Base-by-base conservation (phyloP, 805 yeast species). In the Saccharomyces mikatae region DNA sequence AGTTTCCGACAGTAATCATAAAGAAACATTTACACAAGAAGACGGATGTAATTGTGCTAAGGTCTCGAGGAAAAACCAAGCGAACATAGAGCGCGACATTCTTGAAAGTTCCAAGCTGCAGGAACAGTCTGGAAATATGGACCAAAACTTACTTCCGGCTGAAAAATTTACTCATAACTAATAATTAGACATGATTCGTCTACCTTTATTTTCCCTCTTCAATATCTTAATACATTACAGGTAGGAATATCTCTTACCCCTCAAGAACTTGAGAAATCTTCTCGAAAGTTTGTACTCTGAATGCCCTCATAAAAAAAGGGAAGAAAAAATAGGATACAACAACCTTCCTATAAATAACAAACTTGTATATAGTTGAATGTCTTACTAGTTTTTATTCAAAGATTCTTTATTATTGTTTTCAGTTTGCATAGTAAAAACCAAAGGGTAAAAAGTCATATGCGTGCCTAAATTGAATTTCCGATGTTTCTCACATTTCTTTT, bases 111-210 rank as follows among this genome's bases (percentile, higher is more conserved):
- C 66, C 6, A 65, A 55, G 52, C 49, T 58, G 36, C 66, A 62
- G 49, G 70, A 67, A 52, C 70, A 67, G 53, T 56, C 66, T 6
- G 68, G 66, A 24, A 64, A 62, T 49, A 68, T 68, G 72, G 69
- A 68, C 49, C 57, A 63, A 8, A 63, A 64, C 31, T 47, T 67
- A 24, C 49, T 64, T 52, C 71, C 72, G 6, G 62, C 70, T 13
- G 68, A 67, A 49, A 60, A 61, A 26, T 58, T 62, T 44, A 52
- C 52, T 31, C 22, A 21, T 51, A 26, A 26, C 21, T 24, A 26
- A 21, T 41, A 26, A 41, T 10, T 32, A 44, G 1, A 9, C 29
- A 6, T 13, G 17, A 17, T 31, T 31, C 36, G 17, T 6, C 36
- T 4, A 13, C 36, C 17, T 14, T 14, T 14, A 31, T 14, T 14